Base-by-base conservation (phyloP, 768 basidiomycete genomes). In the Suillus subaureus region DNA sequence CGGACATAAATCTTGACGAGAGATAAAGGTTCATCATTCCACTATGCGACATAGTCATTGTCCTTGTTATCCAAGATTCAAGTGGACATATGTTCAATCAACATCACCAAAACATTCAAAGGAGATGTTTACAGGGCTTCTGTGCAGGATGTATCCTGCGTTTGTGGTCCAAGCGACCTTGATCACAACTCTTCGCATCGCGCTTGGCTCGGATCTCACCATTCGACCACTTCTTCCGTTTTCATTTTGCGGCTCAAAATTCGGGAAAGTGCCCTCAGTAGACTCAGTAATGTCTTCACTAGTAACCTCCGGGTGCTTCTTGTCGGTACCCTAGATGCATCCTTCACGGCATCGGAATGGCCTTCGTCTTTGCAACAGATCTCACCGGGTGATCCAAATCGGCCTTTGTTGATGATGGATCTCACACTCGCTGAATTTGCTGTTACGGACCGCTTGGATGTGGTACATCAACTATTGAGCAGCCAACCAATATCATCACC, bases 311-410 rank as follows among this genome's bases (percentile, higher is more conserved):
- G 67, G 11, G 40, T 77, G 56, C n/a, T 77, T 42, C 65, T 61
- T 80, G 66, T 88, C 18, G 81, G 82, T 35, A 60, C 67, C 15
- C 64, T 63, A 57, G 69, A 70, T 15, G 55, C 70, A 28, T 72
- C 77, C 6, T 62, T 83, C 18, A 74, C 90, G 28, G 74, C 81
- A 26, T 83, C 83, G 3, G 86, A 88, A 72, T 92, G 89, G 89
- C 87, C 89, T 11, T 73, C 82, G 49, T 84, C 83, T n/a, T 84
- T 84, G 79, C 78, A 83, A 26, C 77, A 82, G 0, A 86, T 88
- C 69, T 72, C 89, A 52, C 67, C 76, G 15, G 86, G 84, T 28
- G 89, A 89, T 70, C 83, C 87, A 11, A 88, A 88, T 71, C 79
- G 83, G 12, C 82, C 90, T 13, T 78, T 88, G 15, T 56, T 91